Conservation (phyloP, 345 rosid species). For the Conringia planisiliqua region DNA sequence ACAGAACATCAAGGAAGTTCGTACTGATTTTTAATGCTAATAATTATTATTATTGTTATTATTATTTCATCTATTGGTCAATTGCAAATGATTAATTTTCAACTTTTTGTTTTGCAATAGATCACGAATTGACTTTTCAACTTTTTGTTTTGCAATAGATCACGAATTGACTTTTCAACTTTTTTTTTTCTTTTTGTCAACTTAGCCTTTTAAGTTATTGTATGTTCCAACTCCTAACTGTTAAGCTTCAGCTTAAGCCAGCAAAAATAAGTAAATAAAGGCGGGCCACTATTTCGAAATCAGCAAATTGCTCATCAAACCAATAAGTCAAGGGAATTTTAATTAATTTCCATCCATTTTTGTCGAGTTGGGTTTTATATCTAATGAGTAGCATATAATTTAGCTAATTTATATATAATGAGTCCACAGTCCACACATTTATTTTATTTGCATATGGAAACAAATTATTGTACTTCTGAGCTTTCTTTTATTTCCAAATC, state of each 20-base stretch:
- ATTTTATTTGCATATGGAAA: neutral
- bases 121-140: neutral
- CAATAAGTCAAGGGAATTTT: neutral
- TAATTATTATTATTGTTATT: neutral
- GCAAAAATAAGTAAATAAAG: neutral
- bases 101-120: slow-evolving; percentile 2
- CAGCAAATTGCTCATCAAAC: neutral
- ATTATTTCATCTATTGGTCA: slow-evolving; percentile 6
- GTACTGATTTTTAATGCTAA: too few relatives aligned
- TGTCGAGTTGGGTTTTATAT: neutral
- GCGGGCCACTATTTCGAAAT: neutral
- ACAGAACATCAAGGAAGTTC: too few relatives aligned
- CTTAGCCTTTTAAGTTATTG: neutral
- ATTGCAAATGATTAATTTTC: slow-evolving; percentile 7
- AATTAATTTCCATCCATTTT: neutral
- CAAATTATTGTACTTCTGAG: neutral
- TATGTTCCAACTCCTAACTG: slow-evolving; percentile 17
- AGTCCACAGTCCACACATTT: neutral
- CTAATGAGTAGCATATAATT: neutral
- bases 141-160: neutral
- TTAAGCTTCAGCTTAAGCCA: neutral
- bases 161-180: neutral
- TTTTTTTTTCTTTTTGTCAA: slow-evolving; percentile 6
- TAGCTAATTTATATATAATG: neutral
- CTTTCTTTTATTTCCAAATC: neutral